Evolutionary conservation across 2,329 filamentous ascomycete species (phyloP).

Genomic region (Sarocladium strictum): DNA sequence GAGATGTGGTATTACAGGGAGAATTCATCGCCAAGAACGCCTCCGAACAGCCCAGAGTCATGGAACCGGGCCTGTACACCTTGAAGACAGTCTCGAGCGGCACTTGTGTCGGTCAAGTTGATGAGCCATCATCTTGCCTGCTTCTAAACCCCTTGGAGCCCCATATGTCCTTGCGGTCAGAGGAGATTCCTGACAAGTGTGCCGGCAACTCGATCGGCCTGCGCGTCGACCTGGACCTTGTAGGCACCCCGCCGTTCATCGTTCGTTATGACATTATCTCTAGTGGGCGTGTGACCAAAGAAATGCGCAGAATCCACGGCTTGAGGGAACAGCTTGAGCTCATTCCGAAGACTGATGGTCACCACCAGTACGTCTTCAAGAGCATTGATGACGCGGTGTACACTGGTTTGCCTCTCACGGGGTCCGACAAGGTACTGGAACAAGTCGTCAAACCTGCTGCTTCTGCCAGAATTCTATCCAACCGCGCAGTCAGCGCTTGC

Average conservation of each 20-base stretch:
- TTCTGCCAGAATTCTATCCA: slow-evolving; percentile 62
- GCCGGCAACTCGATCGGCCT: slow-evolving; percentile 90
- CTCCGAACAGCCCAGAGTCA: slow-evolving; percentile 61
- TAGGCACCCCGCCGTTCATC: slow-evolving; percentile 88
- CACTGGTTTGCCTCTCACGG: slow-evolving; percentile 54
- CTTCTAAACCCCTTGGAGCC: slow-evolving; percentile 89
- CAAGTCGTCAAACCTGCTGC: slow-evolving; percentile 93
- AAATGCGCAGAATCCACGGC: slow-evolving; percentile 56
- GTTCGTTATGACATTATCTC: slow-evolving; percentile 70
- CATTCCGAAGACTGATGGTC: slow-evolving; percentile 72
- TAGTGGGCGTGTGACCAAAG: slow-evolving; percentile 37
- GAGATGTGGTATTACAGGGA: slow-evolving; percentile 50
- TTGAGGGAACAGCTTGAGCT: slow-evolving; percentile 81
- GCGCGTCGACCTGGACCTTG: slow-evolving; percentile 79
- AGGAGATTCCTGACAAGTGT: slow-evolving; percentile 90
- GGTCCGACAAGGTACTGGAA: slow-evolving; percentile 61
- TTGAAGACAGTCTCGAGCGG: slow-evolving; percentile 73
- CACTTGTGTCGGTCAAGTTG: slow-evolving; percentile 78
- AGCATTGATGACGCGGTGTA: slow-evolving; percentile 82
- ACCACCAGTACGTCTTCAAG: slow-evolving; percentile 80
- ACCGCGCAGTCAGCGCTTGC: slow-evolving; percentile 59
- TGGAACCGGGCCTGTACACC: slow-evolving; percentile 79
- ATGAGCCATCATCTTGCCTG: slow-evolving; percentile 91
- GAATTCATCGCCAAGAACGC: slow-evolving; percentile 56
- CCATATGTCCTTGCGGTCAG: slow-evolving; percentile 63